Evolutionary conservation across 2,329 filamentous ascomycete genomes (phyloP).

Genomic region (Hymenoscyphus fructigenus): DNA sequence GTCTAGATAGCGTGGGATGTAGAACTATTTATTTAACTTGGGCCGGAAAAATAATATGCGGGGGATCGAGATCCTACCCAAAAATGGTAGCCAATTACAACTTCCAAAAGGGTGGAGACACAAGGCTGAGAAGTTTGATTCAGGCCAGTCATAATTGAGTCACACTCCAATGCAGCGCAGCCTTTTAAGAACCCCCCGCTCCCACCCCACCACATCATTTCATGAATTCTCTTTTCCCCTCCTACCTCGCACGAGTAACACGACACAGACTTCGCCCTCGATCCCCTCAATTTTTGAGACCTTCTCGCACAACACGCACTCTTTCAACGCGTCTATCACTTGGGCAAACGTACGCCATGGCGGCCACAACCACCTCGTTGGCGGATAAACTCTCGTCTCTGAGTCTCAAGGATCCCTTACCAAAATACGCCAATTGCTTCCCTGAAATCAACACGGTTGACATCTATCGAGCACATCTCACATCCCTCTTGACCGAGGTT

Average conservation of each 20-base stretch:
- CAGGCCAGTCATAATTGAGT: constrained; percentile 4
- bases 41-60: no score
- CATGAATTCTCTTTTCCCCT: constrained; percentile 29
- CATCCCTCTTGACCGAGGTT: constrained; percentile 64
- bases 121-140: constrained; percentile 10
- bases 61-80: no score
- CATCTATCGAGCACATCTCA: constrained; percentile 76
- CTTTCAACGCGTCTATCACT: constrained; percentile 20
- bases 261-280: constrained; percentile 12
- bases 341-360: constrained; percentile 25
- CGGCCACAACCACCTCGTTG: constrained; percentile 24
- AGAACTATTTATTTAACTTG: no score
- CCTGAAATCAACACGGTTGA: constrained; percentile 75
- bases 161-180: constrained; percentile 2
- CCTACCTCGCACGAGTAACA: constrained; percentile 24
- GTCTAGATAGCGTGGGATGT: no score
- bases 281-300: constrained; percentile 11
- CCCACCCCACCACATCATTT: constrained; percentile 19
- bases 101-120: background rate
- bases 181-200: constrained; percentile 6
- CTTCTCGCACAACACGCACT: constrained; percentile 14
- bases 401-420: constrained; percentile 27
- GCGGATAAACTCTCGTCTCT: constrained; percentile 33
- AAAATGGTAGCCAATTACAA: no score
- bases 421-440: constrained; percentile 54